These are phyloP conservation scores for Monosporozyma servazzii DNA, from an alignment of 805 yeast species.

Conservation along the genomic window DNA sequence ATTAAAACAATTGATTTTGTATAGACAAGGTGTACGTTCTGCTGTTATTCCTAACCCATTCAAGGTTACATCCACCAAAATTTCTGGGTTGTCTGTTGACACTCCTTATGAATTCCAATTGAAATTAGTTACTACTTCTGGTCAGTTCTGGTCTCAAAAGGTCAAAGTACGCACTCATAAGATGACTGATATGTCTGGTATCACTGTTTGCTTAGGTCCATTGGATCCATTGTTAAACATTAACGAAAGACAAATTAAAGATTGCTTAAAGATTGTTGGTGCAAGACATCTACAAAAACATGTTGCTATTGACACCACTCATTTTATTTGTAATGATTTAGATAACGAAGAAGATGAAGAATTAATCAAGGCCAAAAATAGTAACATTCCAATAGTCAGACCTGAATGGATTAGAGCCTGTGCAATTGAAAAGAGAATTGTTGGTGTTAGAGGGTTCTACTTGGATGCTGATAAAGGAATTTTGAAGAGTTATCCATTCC, in stretches of 20 bases:
- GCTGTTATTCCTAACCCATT: constrained; percentile 81
- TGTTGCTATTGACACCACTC: constrained; percentile 88
- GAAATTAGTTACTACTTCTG: constrained; percentile 81
- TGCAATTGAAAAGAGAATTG: constrained; percentile 77
- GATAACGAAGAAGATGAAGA: constrained; percentile 35
- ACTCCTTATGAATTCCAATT: constrained; percentile 71
- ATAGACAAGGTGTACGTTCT: constrained; percentile 50
- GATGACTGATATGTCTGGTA: constrained; percentile 92
- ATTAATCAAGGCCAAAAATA: constrained; percentile 68
- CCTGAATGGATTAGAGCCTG: constrained; percentile 98
- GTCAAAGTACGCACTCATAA: constrained; percentile 77
- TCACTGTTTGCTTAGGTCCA: constrained; percentile 83
- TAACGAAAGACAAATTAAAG: constrained; percentile 47
- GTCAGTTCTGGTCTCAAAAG: constrained; percentile 61
- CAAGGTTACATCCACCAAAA: constrained; percentile 68
- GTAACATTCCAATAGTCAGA: constrained; percentile 85
- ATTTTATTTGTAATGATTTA: constrained; percentile 50
- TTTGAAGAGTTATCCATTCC: constrained; percentile 39
- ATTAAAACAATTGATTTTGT: constrained; percentile 65
- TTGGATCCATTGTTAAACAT: constrained; percentile 47
- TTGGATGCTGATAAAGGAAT: constrained; percentile 43
- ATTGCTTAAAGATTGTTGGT: constrained; percentile 59
- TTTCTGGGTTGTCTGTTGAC: constrained; percentile 87
- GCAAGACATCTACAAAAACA: constrained; percentile 68
- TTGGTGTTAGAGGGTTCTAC: constrained; percentile 85